Evolutionary conservation across 2,329 filamentous ascomycete species (phyloP), one percentile per base, ranked within the genome.

Genomic region (Cadophora luteo-olivacea): DNA sequence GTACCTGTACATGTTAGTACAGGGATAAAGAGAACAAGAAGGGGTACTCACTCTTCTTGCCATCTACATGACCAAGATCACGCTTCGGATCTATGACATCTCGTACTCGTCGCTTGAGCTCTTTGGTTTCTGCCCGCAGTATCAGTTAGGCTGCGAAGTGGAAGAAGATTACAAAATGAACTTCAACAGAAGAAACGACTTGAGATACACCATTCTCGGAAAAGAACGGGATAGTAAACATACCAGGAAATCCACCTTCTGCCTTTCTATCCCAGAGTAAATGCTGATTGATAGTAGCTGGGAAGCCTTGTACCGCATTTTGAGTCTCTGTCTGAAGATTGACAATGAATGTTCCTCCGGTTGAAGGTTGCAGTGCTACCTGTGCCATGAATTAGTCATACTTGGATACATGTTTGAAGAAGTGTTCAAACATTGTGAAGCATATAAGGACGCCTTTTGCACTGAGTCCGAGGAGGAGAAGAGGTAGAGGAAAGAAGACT

Each of bases 241-340:
- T 82, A 87, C 87, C 87, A 69, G 95, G 96, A 80, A 99, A 99
- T 0, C 96, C 94, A 36, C 92, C 92, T 77, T 97, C 91, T 3
- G 81, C 78, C 79, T 94, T 97, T 70, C 96, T 87, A 83, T 98
- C 93, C 96, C 96, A 99, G 38, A 98, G 83, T 2, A 91, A 77
- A 36, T 84, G 86, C 66, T 86, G 82, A 70, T 82, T 75, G 1
- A 81, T 78, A 16, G 78, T 61, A 9, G 68, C 67, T 5, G 70
- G 65, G 25, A 60, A 69, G 36, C 69, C 65, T 65, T 71, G 58
- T 55, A 60, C 41, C n/a, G 24, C 6, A 33, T 41, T 66, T 8
- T 65, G 61, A 57, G 70, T 45, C 68, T 70, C 41, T 74, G 80
- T 78, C 60, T 81, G 81, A 66, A 97, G 86, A 68, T 90, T 86